phyloP scores from a whole-genome alignment of 129 eudicot genomes.

The Flaveria sonorensis region DNA sequence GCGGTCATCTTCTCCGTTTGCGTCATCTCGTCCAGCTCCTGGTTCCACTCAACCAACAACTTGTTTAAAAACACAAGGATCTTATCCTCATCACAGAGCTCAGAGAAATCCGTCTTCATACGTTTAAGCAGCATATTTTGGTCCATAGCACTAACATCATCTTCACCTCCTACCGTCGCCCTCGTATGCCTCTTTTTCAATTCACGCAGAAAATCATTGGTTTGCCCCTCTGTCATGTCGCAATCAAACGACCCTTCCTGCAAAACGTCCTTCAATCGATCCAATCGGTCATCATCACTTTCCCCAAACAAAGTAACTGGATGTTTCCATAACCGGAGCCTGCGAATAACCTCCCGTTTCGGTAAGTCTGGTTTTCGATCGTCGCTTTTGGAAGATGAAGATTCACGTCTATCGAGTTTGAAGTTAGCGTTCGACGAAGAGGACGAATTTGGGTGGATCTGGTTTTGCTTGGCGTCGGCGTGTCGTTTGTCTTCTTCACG shows the following conservation, averaged over 20 bases:
- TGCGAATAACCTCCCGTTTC: slow-evolving; percentile 71
- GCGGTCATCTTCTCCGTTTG: slow-evolving; percentile 80
- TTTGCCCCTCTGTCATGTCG: slow-evolving; percentile 43
- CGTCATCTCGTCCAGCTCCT: slow-evolving; percentile 79
- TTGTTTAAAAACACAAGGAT: slow-evolving; percentile 87
- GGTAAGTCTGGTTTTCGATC: slow-evolving; percentile 28
- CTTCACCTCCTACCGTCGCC: too few relatives aligned
- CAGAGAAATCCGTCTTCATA: slow-evolving; percentile 73
- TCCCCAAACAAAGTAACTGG: slow-evolving; percentile 89
- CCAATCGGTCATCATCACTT: slow-evolving; percentile 68
- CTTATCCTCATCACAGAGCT: slow-evolving; percentile 89
- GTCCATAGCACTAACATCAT: slow-evolving; percentile 69
- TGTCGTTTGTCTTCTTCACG: slow-evolving; percentile 81
- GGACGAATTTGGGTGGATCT: too few relatives aligned
- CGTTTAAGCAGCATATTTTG: slow-evolving; percentile 47
- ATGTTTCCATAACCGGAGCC: slow-evolving; percentile 74
- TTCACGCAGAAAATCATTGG: slow-evolving; percentile 45
- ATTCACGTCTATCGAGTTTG: slow-evolving; percentile 49
- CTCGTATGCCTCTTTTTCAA: not conserved
- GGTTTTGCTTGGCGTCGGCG: slow-evolving; percentile 30
- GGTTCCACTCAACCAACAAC: slow-evolving; percentile 93
- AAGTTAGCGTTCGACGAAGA: not conserved
- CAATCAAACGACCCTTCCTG: slow-evolving; percentile 69
- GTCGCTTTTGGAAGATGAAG: slow-evolving; percentile 45
- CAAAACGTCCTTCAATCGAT: slow-evolving; percentile 65